phyloP scores from a whole-genome alignment of 1,284 basidiomycete species.

The Rhodotorula sp. region DNA sequence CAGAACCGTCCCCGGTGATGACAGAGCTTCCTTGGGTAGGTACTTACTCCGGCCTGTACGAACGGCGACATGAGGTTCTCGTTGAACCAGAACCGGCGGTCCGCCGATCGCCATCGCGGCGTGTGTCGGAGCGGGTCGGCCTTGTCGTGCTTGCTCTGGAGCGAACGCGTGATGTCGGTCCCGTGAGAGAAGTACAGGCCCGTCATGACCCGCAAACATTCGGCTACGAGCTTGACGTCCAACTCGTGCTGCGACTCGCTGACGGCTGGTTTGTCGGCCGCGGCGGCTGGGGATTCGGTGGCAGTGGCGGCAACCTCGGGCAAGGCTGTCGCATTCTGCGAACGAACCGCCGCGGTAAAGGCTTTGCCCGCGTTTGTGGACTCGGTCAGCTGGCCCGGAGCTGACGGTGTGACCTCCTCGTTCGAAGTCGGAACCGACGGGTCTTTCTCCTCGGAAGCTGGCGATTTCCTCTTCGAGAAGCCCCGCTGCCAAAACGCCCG shows the following conservation, averaged over 20 bases:
- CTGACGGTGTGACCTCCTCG: neutral
- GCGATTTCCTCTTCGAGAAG: slow-evolving; percentile 4
- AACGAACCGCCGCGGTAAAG: too few relatives aligned
- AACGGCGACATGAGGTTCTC: slow-evolving; percentile 70
- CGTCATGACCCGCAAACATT: slow-evolving; percentile 68
- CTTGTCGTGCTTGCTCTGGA: slow-evolving; percentile 58
- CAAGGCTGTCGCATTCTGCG: neutral
- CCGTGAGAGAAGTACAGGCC: slow-evolving; percentile 69
- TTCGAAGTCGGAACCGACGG: neutral
- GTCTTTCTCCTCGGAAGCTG: neutral
- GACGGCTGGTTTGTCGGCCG: slow-evolving; percentile 13
- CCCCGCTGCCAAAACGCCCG: slow-evolving; percentile 31
- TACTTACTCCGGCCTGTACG: slow-evolving; percentile 46
- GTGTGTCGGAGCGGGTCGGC: slow-evolving; percentile 62
- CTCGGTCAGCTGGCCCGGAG: neutral
- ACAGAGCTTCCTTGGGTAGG: too few relatives aligned
- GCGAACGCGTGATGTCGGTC: slow-evolving; percentile 54
- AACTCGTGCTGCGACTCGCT: slow-evolving; percentile 58
- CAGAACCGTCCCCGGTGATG: too few relatives aligned
- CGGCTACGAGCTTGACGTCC: slow-evolving; percentile 68
- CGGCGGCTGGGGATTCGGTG: neutral
- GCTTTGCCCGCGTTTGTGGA: neutral
- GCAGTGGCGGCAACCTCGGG: slow-evolving; percentile 1
- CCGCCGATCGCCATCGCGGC: slow-evolving; percentile 67
- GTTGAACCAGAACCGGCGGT: slow-evolving; percentile 86